Conservation (phyloP, 2,329 filamentous ascomycete genomes). For the Coniella vitis region DNA sequence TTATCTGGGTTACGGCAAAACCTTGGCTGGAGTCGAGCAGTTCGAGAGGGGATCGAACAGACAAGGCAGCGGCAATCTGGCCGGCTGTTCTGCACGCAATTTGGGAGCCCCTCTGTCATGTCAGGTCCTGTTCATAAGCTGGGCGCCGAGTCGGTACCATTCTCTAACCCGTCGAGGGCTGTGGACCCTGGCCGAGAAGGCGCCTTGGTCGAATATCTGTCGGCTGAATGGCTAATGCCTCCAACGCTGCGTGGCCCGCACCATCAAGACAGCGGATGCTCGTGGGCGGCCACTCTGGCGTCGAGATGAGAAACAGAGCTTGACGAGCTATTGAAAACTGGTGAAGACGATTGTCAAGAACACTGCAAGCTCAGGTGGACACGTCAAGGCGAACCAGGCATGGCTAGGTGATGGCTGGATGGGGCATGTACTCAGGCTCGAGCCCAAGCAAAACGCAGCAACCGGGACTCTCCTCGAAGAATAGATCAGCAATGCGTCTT, state of each 20-base stretch:
- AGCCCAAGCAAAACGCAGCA: not conserved
- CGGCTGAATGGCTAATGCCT: conserved; percentile 45
- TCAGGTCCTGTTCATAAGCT: conserved; percentile 1
- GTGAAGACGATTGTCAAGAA: not conserved
- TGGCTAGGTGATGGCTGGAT: not conserved
- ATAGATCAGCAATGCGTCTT: conserved; percentile 2
- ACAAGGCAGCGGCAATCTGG: conserved; percentile 20
- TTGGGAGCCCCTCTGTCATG: too few species aligned
- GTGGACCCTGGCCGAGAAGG: conserved; percentile 28
- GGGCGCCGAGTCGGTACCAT: conserved; percentile 28
- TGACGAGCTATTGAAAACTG: not conserved
- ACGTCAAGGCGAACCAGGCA: not conserved
- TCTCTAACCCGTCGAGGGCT: conserved; percentile 15
- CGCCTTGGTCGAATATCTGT: conserved; percentile 33
- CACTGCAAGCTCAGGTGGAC: not conserved
- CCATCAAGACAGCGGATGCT: conserved; percentile 25
- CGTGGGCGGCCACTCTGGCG: not conserved
- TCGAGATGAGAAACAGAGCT: not conserved
- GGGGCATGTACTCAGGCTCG: not conserved
- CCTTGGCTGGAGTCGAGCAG: conserved; percentile 27
- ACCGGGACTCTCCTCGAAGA: not conserved
- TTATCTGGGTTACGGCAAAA: conserved; percentile 25
- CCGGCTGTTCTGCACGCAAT: conserved; percentile 7
- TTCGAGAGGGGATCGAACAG: conserved; percentile 29
- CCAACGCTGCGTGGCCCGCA: conserved; percentile 32